Evolutionary conservation across 495 filamentous ascomycete genomes (phyloP).

Genomic region (Aspergillus bertholletiae): DNA sequence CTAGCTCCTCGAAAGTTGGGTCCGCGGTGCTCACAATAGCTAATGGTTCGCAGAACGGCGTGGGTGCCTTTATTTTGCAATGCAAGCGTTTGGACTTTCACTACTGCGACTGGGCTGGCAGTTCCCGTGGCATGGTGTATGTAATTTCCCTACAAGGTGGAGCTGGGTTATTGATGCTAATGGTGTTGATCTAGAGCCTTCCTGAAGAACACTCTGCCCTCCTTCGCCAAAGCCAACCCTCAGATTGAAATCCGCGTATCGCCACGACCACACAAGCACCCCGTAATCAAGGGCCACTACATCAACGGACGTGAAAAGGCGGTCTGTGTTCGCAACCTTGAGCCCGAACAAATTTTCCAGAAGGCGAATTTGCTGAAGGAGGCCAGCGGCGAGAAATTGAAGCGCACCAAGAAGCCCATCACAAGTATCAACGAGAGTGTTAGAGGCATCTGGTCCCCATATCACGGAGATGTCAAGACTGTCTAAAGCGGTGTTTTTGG

Average conservation of each 20-base stretch:
- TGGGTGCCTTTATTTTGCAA: conserved; percentile 94
- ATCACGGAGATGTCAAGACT: conserved; percentile 62
- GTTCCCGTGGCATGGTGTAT: conserved; percentile 92
- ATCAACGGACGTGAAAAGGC: conserved; percentile 86
- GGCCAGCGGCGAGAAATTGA: conserved; percentile 83
- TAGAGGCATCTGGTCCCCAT: conserved; percentile 91
- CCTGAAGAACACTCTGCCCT: conserved; percentile 67
- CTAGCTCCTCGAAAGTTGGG: too few relatives aligned
- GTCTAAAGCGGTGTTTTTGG: conserved; percentile 23
- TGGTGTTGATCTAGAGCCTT: conserved; percentile 58
- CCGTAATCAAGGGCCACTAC: conserved; percentile 80
- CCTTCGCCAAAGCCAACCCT: conserved; percentile 78
- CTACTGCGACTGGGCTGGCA: conserved; percentile 93
- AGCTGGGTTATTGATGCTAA: neutral
- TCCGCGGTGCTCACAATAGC: neutral
- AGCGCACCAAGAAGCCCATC: conserved; percentile 75
- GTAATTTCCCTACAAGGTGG: conserved; percentile 20
- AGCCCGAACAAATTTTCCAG: conserved; percentile 72
- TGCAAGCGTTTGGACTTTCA: conserved; percentile 94
- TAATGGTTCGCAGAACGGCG: conserved; percentile 68
- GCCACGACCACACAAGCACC: conserved; percentile 82
- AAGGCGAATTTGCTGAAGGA: conserved; percentile 79
- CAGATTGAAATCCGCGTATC: conserved; percentile 87
- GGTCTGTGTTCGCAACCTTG: conserved; percentile 84
- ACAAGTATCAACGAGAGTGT: conserved; percentile 86